phyloP scores from a whole-genome alignment of 1,284 basidiomycete species.

The Trichosporon sp. region DNA sequence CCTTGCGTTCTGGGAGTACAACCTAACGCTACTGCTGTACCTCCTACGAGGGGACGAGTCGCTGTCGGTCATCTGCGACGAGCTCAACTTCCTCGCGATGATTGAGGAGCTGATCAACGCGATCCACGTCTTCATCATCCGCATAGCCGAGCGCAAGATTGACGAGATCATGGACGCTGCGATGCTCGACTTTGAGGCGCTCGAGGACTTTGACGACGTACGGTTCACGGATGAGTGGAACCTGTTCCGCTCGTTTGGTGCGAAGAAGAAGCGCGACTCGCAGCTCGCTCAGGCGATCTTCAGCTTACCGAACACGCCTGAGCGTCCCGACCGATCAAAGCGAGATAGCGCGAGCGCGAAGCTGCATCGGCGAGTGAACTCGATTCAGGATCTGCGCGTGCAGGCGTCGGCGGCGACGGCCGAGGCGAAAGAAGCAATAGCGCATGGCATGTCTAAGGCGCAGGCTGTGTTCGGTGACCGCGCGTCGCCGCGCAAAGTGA shows the following conservation, averaged over 20 bases:
- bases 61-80: slow-evolving; percentile 68
- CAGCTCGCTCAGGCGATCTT: slow-evolving; percentile 13
- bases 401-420: slow-evolving; percentile 14
- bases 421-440: slow-evolving; percentile 18
- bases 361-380: slow-evolving; percentile 16
- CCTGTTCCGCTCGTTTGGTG: slow-evolving; percentile 66
- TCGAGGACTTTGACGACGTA: slow-evolving; percentile 70
- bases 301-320: slow-evolving; percentile 6
- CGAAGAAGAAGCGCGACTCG: slow-evolving; percentile 56
- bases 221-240: slow-evolving; percentile 97
- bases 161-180: slow-evolving; percentile 78
- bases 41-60: slow-evolving; percentile 76
- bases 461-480: slow-evolving; percentile 20
- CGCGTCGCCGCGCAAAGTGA: slow-evolving; percentile 59
- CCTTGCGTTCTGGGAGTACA: slow-evolving; percentile 92
- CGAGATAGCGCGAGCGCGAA: neutral
- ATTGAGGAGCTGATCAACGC: slow-evolving; percentile 78
- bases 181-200: slow-evolving; percentile 75
- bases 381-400: slow-evolving; percentile 29
- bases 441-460: slow-evolving; percentile 16
- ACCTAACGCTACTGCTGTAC: slow-evolving; percentile 81
- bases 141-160: slow-evolving; percentile 81
- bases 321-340: neutral
- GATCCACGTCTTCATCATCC: slow-evolving; percentile 92
- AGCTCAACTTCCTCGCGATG: slow-evolving; percentile 59